Base-by-base conservation (phyloP, 2,329 filamentous ascomycete species). In the Chalara sp. region DNA sequence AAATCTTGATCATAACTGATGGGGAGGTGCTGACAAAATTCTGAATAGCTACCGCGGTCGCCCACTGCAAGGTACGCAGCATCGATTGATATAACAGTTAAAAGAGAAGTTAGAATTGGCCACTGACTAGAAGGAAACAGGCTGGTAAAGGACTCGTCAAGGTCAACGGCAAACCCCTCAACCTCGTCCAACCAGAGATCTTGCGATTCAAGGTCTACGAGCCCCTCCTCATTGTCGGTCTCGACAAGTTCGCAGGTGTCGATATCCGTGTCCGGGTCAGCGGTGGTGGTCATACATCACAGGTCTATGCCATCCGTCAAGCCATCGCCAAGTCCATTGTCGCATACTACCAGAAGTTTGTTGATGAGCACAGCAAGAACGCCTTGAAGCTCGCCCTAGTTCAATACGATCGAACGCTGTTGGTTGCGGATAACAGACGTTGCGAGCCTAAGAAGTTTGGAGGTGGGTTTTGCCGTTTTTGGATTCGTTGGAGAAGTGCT, bases 351-450 rank as follows among this genome's bases (percentile, higher is more conserved):
- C 92, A 96, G 81, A 96, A 99, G 84, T 99, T 86, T 80, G 89
- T 97, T 76, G 93, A 99, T 72, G 93, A 99, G 87, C 91, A 97
- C 87, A 89, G 87, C 80, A 99, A 99, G 88, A 96, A 97, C 85
- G 82, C 90, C 78, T 84, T 99, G 71, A 99, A 97, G 89, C 87
- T 92, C 78, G 88, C 89, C 65, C 85, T 99, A 66, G 88, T 92
- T 70, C 84, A 90, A 74, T 99, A 92, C 81, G 90, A 96, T 82
- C 85, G 91, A 71, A 95, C 90, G 72, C 86, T 99, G 64, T 87
- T 99, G 70, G 93, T 99, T 68, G 93, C 93, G 76, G 93, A 99
- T 78, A 96, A 96, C 87, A 87, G 93, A 76, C 89, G 93, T 68
- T 93, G 89, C 76, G 93, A 99, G 84, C 92, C 92, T 78, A 97